These are phyloP conservation scores for Lanmaoa pseudosensibilis DNA, from an alignment of 768 basidiomycete genomes.

Conservation along the genomic window DNA sequence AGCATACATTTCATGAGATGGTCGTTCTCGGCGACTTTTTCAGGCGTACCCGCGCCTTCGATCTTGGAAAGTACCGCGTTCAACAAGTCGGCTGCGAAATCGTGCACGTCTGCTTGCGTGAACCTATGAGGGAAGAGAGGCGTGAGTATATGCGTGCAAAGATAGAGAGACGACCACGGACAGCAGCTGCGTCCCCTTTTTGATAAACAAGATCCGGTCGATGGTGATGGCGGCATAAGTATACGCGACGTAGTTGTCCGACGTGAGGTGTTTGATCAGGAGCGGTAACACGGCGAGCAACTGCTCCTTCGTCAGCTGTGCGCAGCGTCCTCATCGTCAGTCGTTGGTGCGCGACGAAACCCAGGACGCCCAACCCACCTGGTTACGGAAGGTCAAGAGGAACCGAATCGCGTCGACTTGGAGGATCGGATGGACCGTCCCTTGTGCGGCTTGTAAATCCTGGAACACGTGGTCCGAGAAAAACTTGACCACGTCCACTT, in stretches of 20 bases:
- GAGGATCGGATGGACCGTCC: constrained; percentile 80
- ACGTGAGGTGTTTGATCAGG: constrained; percentile 77
- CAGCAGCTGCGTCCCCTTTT: constrained; percentile 72
- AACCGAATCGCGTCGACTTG: constrained; percentile 97
- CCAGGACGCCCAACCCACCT: constrained; percentile 48
- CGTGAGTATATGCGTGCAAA: not conserved
- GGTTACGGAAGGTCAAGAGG: constrained; percentile 93
- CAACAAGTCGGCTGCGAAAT: constrained; percentile 73
- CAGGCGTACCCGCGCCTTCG: constrained; percentile 73
- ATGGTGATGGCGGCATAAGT: constrained; percentile 99
- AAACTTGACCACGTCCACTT: constrained; percentile 93
- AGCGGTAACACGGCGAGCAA: constrained; percentile 87
- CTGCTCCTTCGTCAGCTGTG: constrained; percentile 89
- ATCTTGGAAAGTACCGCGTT: constrained; percentile 76
- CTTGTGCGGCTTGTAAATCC: constrained; percentile 73
- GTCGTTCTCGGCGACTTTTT: constrained; percentile 96
- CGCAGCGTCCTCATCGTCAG: not conserved
- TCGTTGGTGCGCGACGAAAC: not conserved
- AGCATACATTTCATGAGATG: constrained; percentile 93
- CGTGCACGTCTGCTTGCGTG: constrained; percentile 81
- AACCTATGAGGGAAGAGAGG: constrained; percentile 52
- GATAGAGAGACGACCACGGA: constrained; percentile 38
- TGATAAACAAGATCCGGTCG: constrained; percentile 91
- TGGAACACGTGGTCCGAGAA: constrained; percentile 89
- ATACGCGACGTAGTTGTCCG: constrained; percentile 87